These are phyloP conservation scores for Neurospora sp. DNA, from an alignment of 495 filamentous ascomycete species.

Conservation along the genomic window DNA sequence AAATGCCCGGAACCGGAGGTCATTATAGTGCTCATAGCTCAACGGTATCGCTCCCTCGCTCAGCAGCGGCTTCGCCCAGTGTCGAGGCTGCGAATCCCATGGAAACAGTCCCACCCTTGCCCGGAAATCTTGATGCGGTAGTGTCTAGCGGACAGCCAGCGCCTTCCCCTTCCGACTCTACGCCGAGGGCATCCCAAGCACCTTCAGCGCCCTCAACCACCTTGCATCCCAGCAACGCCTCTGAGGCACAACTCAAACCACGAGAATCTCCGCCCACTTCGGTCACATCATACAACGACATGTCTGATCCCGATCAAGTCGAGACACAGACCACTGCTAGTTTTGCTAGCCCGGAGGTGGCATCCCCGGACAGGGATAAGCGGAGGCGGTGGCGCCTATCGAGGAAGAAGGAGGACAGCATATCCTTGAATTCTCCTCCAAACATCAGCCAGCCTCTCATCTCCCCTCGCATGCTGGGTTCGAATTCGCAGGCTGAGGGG, in stretches of 20 bases:
- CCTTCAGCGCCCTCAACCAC: constrained; percentile 17
- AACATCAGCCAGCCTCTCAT: constrained; percentile 24
- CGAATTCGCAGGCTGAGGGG: constrained; percentile 54
- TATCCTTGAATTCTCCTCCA: constrained; percentile 1
- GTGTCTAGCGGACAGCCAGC: constrained; percentile 10
- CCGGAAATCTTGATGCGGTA: constrained; percentile 16
- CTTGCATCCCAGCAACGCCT: constrained; percentile 18
- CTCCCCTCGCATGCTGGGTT: constrained; percentile 44
- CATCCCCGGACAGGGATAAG: constrained; percentile 47
- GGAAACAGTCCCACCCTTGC: constrained; percentile 20
- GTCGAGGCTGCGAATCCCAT: constrained; percentile 27
- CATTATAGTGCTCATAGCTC: constrained; percentile 84
- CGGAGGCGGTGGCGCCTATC: constrained; percentile 71
- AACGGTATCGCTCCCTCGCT: constrained; percentile 55
- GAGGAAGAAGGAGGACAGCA: constrained; percentile 44
- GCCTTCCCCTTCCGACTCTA: constrained; percentile 25
- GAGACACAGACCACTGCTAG: constrained; percentile 40
- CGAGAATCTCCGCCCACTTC: constrained; percentile 59
- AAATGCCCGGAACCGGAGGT: constrained; percentile 58
- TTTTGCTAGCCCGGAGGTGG: constrained; percentile 18
- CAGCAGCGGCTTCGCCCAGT: constrained; percentile 26
- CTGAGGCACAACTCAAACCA: constrained; percentile 48
- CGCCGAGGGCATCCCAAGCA: constrained; percentile 23
- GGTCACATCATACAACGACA: constrained; percentile 65
- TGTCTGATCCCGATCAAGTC: constrained; percentile 63